phyloP scores from a whole-genome alignment of 148 eudicot genomes.

The Diospyros kaki region DNA sequence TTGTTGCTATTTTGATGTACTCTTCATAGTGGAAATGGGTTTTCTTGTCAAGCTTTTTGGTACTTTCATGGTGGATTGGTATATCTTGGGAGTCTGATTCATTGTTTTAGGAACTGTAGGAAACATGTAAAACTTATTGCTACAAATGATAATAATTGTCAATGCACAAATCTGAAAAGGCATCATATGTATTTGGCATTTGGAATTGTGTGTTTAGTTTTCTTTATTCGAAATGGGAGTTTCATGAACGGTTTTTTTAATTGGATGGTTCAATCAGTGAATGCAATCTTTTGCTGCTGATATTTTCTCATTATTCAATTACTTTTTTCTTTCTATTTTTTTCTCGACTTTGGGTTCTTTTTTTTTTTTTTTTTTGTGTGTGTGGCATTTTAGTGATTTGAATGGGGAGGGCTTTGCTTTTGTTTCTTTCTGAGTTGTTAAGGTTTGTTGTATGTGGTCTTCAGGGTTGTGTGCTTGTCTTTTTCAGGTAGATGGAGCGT shows the following conservation, averaged over 20 bases:
- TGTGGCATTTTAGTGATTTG: background rate
- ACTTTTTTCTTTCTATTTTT: background rate
- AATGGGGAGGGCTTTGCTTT: background rate
- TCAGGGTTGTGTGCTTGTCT: background rate
- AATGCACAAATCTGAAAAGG: background rate
- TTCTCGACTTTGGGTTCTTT: background rate
- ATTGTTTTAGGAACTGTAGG: background rate
- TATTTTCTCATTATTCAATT: background rate
- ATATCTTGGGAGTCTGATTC: background rate
- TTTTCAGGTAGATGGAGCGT: background rate
- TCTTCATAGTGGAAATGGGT: background rate
- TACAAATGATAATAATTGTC: background rate
- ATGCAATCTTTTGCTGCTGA: conserved; percentile 5
- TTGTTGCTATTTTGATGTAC: background rate
- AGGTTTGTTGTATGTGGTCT: background rate
- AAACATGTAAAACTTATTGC: background rate
- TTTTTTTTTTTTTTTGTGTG: too few species aligned
- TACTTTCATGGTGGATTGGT: background rate
- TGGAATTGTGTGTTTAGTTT: background rate
- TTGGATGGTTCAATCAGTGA: background rate
- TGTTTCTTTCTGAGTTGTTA: background rate
- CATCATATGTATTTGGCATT: background rate
- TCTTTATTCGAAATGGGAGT: background rate
- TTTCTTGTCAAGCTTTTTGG: background rate
- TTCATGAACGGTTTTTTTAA: background rate